phyloP scores from a whole-genome alignment of 495 filamentous ascomycete genomes.

The Evernia prunastri region DNA sequence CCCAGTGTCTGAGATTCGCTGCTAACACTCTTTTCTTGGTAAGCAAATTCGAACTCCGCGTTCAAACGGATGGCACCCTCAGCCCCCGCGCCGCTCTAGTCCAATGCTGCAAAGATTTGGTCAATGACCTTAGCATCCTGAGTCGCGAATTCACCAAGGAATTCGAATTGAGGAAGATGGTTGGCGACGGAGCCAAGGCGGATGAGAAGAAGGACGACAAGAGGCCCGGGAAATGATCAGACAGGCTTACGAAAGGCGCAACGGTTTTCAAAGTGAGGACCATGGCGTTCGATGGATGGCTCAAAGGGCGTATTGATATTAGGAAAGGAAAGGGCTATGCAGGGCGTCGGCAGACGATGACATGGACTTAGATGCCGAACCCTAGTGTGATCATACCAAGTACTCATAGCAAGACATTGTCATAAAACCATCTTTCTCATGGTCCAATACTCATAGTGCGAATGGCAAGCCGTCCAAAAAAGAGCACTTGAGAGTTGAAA shows the following conservation, averaged over 20 bases:
- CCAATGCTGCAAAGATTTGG: constrained; percentile 66
- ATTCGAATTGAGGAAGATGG: constrained; percentile 87
- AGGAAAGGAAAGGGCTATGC: not conserved
- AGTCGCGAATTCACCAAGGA: constrained; percentile 91
- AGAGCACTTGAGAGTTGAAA: too few relatives aligned
- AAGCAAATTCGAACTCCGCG: constrained; percentile 69
- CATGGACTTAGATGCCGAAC: not conserved
- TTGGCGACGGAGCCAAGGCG: constrained; percentile 49
- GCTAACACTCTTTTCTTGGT: constrained; percentile 9
- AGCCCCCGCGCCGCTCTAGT: constrained; percentile 84
- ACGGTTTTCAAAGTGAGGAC: not conserved
- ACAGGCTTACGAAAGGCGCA: not conserved
- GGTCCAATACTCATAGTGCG: not conserved
- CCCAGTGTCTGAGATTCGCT: not conserved
- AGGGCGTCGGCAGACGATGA: not conserved
- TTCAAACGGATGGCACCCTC: constrained; percentile 85
- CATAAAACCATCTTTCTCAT: not conserved
- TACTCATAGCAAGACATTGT: not conserved
- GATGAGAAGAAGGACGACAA: constrained; percentile 26
- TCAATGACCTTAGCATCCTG: constrained; percentile 67
- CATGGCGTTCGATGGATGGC: not conserved
- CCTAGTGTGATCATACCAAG: not conserved
- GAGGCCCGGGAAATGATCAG: constrained; percentile 1
- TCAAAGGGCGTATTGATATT: not conserved
- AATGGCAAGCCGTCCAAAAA: not conserved